A percentile compares a stretch with the other conserved stretches of the same genome.
These are phyloP conservation scores for Kwoniella botswanensis DNA, from an alignment of 768 basidiomycete species.

Conservation along the genomic window DNA sequence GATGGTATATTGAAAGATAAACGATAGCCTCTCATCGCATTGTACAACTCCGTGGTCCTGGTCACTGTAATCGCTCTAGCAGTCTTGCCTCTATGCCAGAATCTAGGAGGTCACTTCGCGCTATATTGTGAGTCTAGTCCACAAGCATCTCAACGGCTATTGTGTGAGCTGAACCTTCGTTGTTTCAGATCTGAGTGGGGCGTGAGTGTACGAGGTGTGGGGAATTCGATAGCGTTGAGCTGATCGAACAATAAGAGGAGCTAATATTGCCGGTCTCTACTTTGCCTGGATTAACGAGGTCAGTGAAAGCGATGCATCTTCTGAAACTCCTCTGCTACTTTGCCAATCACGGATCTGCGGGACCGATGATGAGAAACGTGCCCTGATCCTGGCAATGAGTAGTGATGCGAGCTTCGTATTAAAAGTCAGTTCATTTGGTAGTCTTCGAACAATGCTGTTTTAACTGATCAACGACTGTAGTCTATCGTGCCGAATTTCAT, in stretches of 20 bases:
- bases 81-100: neutral
- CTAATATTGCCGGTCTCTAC: slow-evolving; percentile 2
- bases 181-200: slow-evolving; percentile 3
- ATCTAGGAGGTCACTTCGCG: slow-evolving; percentile 1
- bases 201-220: neutral
- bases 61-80: neutral
- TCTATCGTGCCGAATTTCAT: slow-evolving; percentile 7
- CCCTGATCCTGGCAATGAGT: slow-evolving; percentile 8
- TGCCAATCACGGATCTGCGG: neutral
- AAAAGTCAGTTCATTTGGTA: neutral
- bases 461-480: neutral
- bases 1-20: neutral
- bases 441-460: neutral
- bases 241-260: neutral
- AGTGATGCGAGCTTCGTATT: slow-evolving; percentile 3
- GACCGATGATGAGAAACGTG: neutral
- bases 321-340: too few relatives aligned
- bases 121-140: neutral
- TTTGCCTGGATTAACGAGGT: slow-evolving; percentile 10
- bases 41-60: neutral
- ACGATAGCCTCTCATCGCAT: neutral
- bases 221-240: neutral
- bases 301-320: neutral
- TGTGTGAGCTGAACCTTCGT: neutral
- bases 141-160: neutral